Evolutionary conservation across 495 filamentous ascomycete species (phyloP).

Genomic region (Schizothecium vesticola): DNA sequence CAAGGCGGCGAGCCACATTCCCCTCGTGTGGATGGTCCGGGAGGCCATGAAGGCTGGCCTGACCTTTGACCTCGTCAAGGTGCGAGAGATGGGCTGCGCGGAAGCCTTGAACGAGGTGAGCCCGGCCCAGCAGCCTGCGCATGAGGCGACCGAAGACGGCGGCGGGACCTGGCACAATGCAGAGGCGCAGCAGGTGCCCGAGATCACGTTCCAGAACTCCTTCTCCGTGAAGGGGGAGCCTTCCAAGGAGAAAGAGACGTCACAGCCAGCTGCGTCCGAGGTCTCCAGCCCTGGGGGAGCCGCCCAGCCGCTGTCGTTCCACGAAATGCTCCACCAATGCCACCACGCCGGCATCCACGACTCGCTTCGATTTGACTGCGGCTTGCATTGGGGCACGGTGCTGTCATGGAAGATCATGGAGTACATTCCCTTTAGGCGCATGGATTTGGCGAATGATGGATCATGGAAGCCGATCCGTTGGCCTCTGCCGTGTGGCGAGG

Average conservation of each 20-base stretch:
- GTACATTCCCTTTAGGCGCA: slow-evolving; percentile 71
- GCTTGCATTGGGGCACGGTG: slow-evolving; percentile 53
- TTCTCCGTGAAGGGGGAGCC: slow-evolving; percentile 4
- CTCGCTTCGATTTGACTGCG: slow-evolving; percentile 62
- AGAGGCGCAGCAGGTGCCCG: slow-evolving; percentile 20
- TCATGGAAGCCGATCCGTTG: slow-evolving; percentile 77
- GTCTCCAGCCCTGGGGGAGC: not conserved
- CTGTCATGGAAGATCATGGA: slow-evolving; percentile 80
- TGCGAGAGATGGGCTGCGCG: slow-evolving; percentile 56
- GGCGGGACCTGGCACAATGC: not conserved
- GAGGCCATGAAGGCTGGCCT: slow-evolving; percentile 73
- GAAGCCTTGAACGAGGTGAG: slow-evolving; percentile 28
- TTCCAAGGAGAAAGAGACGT: not conserved
- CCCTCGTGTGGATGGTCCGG: slow-evolving; percentile 78
- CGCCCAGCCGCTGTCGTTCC: slow-evolving; percentile 37
- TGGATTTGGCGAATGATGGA: slow-evolving; percentile 70
- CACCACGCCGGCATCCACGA: slow-evolving; percentile 67
- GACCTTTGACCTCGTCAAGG: slow-evolving; percentile 61
- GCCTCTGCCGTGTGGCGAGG: slow-evolving; percentile 75
- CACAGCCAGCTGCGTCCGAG: not conserved
- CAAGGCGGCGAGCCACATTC: slow-evolving; percentile 63
- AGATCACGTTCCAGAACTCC: slow-evolving; percentile 28
- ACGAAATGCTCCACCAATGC: slow-evolving; percentile 52
- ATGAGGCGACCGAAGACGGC: not conserved
- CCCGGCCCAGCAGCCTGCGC: not conserved